These are phyloP conservation scores for Bipolaris bicolor DNA, from an alignment of 2,329 filamentous ascomycete species.

Conservation along the genomic window DNA sequence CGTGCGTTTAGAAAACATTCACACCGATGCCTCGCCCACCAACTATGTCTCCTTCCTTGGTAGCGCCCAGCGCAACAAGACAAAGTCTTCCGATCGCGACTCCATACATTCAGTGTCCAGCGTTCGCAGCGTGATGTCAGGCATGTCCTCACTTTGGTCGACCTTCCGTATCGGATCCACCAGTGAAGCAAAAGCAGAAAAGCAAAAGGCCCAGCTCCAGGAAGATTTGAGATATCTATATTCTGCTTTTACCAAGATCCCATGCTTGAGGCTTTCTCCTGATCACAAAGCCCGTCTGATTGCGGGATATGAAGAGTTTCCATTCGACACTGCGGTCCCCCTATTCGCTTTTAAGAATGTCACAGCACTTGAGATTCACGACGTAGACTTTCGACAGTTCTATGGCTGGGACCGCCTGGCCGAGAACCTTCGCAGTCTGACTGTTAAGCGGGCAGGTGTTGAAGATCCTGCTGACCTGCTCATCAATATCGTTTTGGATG, in stretches of 20 bases:
- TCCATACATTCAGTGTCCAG: conserved; percentile 96
- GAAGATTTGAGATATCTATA: conserved; percentile 95
- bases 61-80: conserved; percentile 79
- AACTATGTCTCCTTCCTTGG: conserved; percentile 97
- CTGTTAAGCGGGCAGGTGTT: conserved; percentile 82
- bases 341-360: conserved; percentile 98
- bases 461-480: conserved; percentile 91
- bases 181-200: conserved; percentile 81
- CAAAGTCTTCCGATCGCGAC: conserved; percentile 79
- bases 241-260: conserved; percentile 98
- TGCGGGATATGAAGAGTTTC: conserved; percentile 93
- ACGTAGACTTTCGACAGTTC: conserved; percentile 95
- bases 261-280: conserved; percentile 85
- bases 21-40: conserved; percentile 81
- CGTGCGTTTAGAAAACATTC: conserved; percentile 90
- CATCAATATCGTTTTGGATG: conserved; percentile 91
- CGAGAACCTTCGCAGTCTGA: conserved; percentile 88
- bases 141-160: conserved; percentile 92
- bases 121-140: conserved; percentile 95
- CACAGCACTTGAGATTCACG: conserved; percentile 89
- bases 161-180: conserved; percentile 84
- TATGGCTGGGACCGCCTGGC: conserved; percentile 95
- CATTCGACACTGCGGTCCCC: conserved; percentile 95
- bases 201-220: conserved; percentile 83
- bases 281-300: conserved; percentile 92